These are phyloP conservation scores for Epichloe amarillans DNA, from an alignment of 2,329 filamentous ascomycete genomes.

Conservation along the genomic window DNA sequence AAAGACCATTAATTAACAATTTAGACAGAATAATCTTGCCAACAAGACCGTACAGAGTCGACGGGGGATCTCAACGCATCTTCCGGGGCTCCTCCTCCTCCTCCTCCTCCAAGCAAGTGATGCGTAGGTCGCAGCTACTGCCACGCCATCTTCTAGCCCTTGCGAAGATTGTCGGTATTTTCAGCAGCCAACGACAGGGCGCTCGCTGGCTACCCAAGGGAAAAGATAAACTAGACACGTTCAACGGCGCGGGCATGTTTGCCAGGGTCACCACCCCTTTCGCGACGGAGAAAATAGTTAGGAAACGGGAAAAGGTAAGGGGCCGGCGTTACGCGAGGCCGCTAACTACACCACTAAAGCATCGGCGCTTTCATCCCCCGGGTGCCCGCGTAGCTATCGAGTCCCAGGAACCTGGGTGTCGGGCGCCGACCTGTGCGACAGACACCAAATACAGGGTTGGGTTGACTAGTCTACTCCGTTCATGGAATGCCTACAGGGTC, in stretches of 20 bases:
- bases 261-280: background rate
- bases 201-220: background rate
- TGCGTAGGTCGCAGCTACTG: no score
- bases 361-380: background rate
- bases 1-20: no score
- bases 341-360: background rate
- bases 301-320: background rate
- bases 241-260: constrained; percentile 3
- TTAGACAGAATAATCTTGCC: no score
- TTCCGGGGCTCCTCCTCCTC: no score
- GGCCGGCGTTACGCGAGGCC: background rate
- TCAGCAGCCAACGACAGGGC: background rate
- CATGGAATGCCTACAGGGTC: no score
- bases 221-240: background rate
- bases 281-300: background rate
- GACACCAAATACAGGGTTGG: background rate
- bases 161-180: background rate
- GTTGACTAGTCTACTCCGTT: background rate
- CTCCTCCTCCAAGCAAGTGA: no score
- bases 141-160: background rate
- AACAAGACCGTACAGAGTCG: no score
- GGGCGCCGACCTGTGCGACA: constrained; percentile 2
- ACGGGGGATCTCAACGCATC: no score
- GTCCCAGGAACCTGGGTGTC: constrained; percentile 5
- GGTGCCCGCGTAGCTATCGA: background rate